Percentiles rank a stretch among this genome's conserved stretches.
phyloP scores from a whole-genome alignment of 2,329 filamentous ascomycete species.

The Apiospora malaysiana region DNA sequence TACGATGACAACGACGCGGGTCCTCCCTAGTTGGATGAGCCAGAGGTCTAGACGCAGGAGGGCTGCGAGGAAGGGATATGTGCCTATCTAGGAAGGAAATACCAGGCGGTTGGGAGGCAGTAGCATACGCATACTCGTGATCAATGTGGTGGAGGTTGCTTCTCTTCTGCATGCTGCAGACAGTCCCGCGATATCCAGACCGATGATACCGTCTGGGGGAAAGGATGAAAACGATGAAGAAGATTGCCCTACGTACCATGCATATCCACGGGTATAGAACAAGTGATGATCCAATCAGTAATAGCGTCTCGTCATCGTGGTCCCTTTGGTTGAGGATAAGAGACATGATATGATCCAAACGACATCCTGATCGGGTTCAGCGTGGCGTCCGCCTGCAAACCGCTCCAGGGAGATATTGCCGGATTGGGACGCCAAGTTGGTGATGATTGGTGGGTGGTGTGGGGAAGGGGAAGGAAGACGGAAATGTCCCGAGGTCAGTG shows the following conservation, averaged over 20 bases:
- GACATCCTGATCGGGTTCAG: background rate
- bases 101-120: background rate
- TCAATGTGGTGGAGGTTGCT: background rate
- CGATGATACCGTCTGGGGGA: no score
- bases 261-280: background rate
- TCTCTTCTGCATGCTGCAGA: background rate
- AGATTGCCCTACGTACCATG: background rate
- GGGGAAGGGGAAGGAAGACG: background rate
- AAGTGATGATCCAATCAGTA: background rate
- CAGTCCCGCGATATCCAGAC: background rate
- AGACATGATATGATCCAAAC: background rate
- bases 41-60: background rate
- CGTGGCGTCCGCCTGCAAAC: background rate
- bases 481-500: no score
- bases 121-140: no score
- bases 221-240: no score
- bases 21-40: background rate
- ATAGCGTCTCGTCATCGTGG: background rate
- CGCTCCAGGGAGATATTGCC: background rate
- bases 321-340: background rate
- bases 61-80: background rate
- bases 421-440: constrained; percentile 7
- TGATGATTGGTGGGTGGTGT: constrained; percentile 14
- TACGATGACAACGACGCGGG: background rate
- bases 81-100: no score